Evolutionary conservation across 306 rosid genomes (phyloP).

Genomic region (Lathyrus tuberosus): DNA sequence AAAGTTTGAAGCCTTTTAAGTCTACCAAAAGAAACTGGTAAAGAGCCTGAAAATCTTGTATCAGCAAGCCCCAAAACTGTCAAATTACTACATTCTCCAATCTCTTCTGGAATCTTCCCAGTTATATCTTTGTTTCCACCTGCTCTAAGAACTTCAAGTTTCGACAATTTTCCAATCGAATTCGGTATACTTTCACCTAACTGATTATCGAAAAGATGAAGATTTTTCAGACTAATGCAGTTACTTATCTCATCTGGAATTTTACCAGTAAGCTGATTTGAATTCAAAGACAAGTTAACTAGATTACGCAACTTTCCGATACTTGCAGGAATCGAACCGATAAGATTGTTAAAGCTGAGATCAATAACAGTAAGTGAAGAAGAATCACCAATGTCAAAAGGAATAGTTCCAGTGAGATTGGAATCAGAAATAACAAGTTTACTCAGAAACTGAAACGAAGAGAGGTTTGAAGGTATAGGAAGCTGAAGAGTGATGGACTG

Average conservation of each 20-base stretch:
- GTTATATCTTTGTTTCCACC: constrained; percentile 80
- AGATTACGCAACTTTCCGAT: constrained; percentile 62
- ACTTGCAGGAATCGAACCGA: constrained; percentile 67
- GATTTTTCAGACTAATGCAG: constrained; percentile 53
- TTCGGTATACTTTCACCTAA: constrained; percentile 57
- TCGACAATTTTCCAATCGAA: constrained; percentile 57
- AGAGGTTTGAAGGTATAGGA: constrained; percentile 67
- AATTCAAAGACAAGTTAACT: constrained; percentile 62
- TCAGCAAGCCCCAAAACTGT: constrained; percentile 81
- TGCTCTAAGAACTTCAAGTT: constrained; percentile 68
- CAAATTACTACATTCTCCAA: constrained; percentile 76
- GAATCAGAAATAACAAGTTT: constrained; percentile 75
- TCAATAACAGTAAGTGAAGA: constrained; percentile 55
- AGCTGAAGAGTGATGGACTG: constrained; percentile 68
- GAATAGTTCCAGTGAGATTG: constrained; percentile 75
- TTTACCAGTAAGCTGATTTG: constrained; percentile 74
- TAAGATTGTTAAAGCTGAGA: constrained; percentile 69
- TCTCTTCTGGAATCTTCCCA: constrained; percentile 76
- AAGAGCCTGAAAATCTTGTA: constrained; percentile 68
- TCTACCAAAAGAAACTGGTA: constrained; percentile 81
- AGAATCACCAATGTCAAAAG: constrained; percentile 61
- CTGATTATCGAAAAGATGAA: constrained; percentile 67
- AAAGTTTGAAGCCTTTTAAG: constrained; percentile 70
- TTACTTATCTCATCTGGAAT: constrained; percentile 67
- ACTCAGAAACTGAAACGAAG: constrained; percentile 58